These are phyloP conservation scores for Lactarius tabidus DNA, from an alignment of 768 basidiomycete genomes.

Conservation along the genomic window DNA sequence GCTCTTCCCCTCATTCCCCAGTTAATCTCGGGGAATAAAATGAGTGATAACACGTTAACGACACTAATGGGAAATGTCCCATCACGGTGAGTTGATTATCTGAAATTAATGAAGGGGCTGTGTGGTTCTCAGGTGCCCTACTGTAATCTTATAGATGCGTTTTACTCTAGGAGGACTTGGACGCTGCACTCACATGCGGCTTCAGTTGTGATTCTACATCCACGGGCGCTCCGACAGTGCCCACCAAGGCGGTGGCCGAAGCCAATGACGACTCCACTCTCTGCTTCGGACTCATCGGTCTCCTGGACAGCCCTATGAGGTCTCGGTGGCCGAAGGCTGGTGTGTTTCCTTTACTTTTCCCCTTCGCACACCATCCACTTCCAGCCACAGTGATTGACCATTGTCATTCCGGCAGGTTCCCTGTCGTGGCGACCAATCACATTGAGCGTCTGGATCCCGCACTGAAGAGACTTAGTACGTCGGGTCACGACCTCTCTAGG, in stretches of 20 bases:
- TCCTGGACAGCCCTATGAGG: constrained; percentile 81
- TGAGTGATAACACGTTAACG: constrained; percentile 86
- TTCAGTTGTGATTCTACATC: constrained; percentile 78
- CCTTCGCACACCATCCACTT: constrained; percentile 2
- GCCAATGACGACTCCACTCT: constrained; percentile 74
- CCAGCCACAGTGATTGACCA: constrained; percentile 5
- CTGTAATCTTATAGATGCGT: constrained; percentile 67
- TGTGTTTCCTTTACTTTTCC: no score
- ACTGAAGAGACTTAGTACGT: no score
- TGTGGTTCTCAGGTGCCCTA: constrained; percentile 22
- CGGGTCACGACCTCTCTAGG: no score
- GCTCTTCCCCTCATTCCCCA: constrained; percentile 8
- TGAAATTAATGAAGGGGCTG: constrained; percentile 13
- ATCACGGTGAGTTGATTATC: constrained; percentile 50
- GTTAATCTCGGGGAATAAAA: constrained; percentile 42
- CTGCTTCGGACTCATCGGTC: constrained; percentile 78
- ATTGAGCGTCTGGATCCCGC: constrained; percentile 91
- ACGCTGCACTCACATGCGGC: constrained; percentile 86
- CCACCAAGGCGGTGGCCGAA: constrained; percentile 35
- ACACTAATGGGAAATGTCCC: constrained; percentile 88
- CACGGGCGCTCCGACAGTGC: constrained; percentile 62
- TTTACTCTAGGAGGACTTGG: constrained; percentile 89
- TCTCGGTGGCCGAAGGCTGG: constrained; percentile 84
- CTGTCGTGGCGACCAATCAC: constrained; percentile 93
- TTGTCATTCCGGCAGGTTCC: constrained; percentile 45